Percentiles rank a stretch among this genome's conserved stretches.
These are phyloP conservation scores for Grigorovia yakushimaensis DNA, from an alignment of 805 yeast genomes.

Conservation along the genomic window DNA sequence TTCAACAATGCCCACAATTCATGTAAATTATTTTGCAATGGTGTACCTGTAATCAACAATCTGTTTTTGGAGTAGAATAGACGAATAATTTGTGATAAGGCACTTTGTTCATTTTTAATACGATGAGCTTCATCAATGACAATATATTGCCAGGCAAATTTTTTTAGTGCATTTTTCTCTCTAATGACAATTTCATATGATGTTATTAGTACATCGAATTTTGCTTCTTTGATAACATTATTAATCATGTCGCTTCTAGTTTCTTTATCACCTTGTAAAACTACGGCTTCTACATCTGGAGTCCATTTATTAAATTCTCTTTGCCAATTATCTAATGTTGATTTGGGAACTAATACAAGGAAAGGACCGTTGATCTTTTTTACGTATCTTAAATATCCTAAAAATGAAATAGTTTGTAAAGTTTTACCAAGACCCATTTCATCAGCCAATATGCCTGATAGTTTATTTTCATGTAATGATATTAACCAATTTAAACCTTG, in stretches of 20 bases:
- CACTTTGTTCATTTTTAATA: constrained; percentile 88
- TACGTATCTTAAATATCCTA: constrained; percentile 77
- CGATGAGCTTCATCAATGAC: constrained; percentile 95
- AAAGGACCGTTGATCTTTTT: constrained; percentile 81
- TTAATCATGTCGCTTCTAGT: constrained; percentile 53
- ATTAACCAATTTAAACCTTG: constrained; percentile 96
- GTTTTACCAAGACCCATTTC: constrained; percentile 99
- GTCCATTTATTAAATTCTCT: constrained; percentile 94
- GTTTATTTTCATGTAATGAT: constrained; percentile 73
- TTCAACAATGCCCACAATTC: constrained; percentile 94
- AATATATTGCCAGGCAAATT: constrained; percentile 86
- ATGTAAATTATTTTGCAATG: constrained; percentile 87
- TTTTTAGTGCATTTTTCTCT: constrained; percentile 72
- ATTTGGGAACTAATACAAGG: constrained; percentile 86
- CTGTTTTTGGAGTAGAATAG: constrained; percentile 78
- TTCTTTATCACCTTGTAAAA: constrained; percentile 87
- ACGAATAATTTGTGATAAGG: constrained; percentile 85
- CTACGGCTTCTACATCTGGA: constrained; percentile 79
- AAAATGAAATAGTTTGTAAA: constrained; percentile 82
- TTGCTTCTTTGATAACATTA: constrained; percentile 51
- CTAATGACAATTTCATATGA: constrained; percentile 90
- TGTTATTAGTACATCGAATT: constrained; percentile 83
- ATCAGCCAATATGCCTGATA: constrained; percentile 92
- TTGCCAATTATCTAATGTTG: constrained; percentile 93
- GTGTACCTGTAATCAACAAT: constrained; percentile 88